These are phyloP conservation scores for Xylariaceae sp. DNA, from an alignment of 2,329 filamentous ascomycete genomes.

Conservation along the genomic window DNA sequence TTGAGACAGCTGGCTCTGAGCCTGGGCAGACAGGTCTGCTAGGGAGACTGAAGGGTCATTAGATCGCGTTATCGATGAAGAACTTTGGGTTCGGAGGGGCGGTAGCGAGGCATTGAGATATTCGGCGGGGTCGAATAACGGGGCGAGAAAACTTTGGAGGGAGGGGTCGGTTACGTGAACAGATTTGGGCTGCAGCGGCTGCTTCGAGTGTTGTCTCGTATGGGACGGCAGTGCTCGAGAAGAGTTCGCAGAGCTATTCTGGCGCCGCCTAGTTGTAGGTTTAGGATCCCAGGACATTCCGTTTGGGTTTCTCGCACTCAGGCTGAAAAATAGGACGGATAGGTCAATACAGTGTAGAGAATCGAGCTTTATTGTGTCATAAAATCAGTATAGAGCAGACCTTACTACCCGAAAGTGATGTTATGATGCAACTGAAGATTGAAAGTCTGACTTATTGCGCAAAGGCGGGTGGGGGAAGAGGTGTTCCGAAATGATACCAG, in stretches of 20 bases:
- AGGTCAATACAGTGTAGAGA: background rate
- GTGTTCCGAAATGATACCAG: no score
- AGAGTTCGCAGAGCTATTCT: conserved; percentile 46
- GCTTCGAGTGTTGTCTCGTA: conserved; percentile 42
- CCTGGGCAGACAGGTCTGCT: conserved; percentile 76
- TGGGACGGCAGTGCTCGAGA: conserved; percentile 46
- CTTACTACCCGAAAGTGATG: no score
- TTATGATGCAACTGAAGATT: background rate
- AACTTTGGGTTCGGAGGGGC: conserved; percentile 56
- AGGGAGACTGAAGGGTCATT: conserved; percentile 58
- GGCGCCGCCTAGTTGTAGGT: conserved; percentile 45
- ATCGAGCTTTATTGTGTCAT: background rate
- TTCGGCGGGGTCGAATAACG: conserved; percentile 78
- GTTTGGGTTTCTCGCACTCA: background rate
- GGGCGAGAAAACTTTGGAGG: conserved; percentile 73
- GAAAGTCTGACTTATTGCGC: no score
- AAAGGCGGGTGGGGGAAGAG: no score
- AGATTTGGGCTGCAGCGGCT: conserved; percentile 52
- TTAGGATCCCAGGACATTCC: conserved; percentile 46
- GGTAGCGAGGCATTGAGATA: conserved; percentile 84
- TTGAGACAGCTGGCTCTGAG: conserved; percentile 82
- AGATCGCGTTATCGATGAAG: conserved; percentile 31
- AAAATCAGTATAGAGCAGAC: background rate
- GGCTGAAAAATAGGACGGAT: background rate
- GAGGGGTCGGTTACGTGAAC: conserved; percentile 71